Evolutionary conservation across 2,329 filamentous ascomycete species (phyloP).

Genomic region (Parafenestella ontariensis): DNA sequence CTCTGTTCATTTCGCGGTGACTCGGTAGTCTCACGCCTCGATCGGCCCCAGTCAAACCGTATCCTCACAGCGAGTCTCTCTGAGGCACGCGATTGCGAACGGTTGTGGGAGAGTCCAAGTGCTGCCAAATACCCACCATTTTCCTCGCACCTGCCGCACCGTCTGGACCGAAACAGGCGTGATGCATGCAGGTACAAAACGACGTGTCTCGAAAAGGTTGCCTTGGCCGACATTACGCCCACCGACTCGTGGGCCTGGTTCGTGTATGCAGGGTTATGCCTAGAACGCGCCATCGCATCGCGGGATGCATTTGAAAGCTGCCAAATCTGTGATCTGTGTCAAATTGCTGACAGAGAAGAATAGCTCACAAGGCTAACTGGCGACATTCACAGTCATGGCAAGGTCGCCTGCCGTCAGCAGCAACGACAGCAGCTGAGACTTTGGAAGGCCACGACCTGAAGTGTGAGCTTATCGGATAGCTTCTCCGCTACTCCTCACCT

Average conservation of each 20-base stretch:
- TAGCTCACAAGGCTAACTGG: constrained; percentile 1
- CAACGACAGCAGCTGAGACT: constrained; percentile 1
- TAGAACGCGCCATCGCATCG: constrained; percentile 29
- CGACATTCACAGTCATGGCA: neutral
- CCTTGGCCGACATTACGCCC: constrained; percentile 19
- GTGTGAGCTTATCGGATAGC: constrained; percentile 7
- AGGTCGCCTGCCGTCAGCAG: neutral
- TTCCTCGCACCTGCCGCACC: constrained; percentile 14
- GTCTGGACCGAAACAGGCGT: constrained; percentile 13
- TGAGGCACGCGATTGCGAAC: neutral
- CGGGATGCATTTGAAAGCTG: constrained; percentile 21
- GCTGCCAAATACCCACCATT: neutral
- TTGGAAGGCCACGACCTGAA: neutral
- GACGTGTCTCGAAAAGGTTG: constrained; percentile 21
- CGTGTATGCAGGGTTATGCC: constrained; percentile 16
- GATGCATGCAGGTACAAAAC: constrained; percentile 26
- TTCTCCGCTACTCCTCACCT: constrained; percentile 14
- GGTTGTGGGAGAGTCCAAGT: neutral
- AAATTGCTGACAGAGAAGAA: constrained; percentile 21
- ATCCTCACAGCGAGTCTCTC: neutral
- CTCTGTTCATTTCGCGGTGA: neutral
- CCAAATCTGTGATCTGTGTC: constrained; percentile 12
- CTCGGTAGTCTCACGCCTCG: neutral
- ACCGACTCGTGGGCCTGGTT: constrained; percentile 26
- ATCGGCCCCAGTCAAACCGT: neutral